A percentile compares a stretch with the other conserved stretches of the same genome.
Evolutionary conservation across 805 yeast species (phyloP).

Genomic region (Barnettozyma sucrosica): DNA sequence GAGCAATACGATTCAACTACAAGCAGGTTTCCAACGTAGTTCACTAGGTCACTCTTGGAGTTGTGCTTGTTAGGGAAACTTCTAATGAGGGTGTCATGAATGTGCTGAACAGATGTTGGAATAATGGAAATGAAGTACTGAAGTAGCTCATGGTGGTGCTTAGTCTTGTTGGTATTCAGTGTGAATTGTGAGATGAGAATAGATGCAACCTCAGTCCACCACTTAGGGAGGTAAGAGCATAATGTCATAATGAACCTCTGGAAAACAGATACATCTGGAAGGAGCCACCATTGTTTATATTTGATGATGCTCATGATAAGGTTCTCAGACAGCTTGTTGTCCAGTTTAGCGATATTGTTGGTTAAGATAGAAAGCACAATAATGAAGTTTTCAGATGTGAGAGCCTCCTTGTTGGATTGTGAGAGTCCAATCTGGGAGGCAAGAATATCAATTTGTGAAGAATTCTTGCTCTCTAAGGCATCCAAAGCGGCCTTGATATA

Average conservation of each 20-base stretch:
- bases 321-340: slow-evolving; percentile 39
- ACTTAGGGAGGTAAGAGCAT: slow-evolving; percentile 81
- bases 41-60: slow-evolving; percentile 43
- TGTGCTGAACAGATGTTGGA: slow-evolving; percentile 71
- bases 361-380: slow-evolving; percentile 54
- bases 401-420: slow-evolving; percentile 43
- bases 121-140: slow-evolving; percentile 59
- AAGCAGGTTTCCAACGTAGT: slow-evolving; percentile 64
- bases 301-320: slow-evolving; percentile 59
- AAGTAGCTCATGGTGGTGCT: slow-evolving; percentile 60
- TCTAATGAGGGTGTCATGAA: slow-evolving; percentile 51
- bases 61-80: slow-evolving; percentile 80
- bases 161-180: slow-evolving; percentile 26
- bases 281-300: slow-evolving; percentile 54
- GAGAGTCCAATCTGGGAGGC: slow-evolving; percentile 57
- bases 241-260: slow-evolving; percentile 70
- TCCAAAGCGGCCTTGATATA: slow-evolving; percentile 65
- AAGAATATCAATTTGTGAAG: slow-evolving; percentile 50
- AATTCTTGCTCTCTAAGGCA: slow-evolving; percentile 56
- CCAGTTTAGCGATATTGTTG: slow-evolving; percentile 59
- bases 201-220: slow-evolving; percentile 79
- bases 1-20: slow-evolving; percentile 60
- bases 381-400: slow-evolving; percentile 46
- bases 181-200: slow-evolving; percentile 61
- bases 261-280: slow-evolving; percentile 46